These are phyloP conservation scores for Danielia oregonensis DNA, from an alignment of 805 yeast genomes.

Conservation along the genomic window DNA sequence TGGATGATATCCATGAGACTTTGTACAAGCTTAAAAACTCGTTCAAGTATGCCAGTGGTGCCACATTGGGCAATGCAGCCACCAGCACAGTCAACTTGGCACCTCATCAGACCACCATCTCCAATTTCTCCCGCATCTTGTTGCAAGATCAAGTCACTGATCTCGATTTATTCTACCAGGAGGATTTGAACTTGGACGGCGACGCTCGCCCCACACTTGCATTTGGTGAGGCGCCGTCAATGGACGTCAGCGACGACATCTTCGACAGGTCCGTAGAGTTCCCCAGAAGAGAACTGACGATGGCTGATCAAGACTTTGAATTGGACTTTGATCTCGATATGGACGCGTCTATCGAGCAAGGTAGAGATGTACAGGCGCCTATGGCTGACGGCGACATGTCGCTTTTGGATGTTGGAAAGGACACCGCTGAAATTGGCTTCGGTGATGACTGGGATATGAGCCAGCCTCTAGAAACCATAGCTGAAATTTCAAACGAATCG, in stretches of 20 bases:
- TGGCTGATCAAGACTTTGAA: conserved; percentile 44
- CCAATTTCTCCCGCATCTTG: conserved; percentile 56
- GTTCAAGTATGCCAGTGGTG: conserved; percentile 44
- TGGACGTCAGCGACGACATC: conserved; percentile 34
- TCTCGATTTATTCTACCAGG: conserved; percentile 66
- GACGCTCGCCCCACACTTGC: conserved; percentile 5
- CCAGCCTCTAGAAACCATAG: conserved; percentile 39
- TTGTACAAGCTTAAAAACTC: conserved; percentile 66
- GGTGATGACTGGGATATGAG: conserved; percentile 23
- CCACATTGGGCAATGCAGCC: conserved; percentile 20
- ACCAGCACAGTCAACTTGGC: conserved; percentile 53
- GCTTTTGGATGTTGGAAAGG: conserved; percentile 8
- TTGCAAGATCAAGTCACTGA: conserved; percentile 78
- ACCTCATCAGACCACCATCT: conserved; percentile 55
- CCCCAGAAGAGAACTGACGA: conserved; percentile 47
- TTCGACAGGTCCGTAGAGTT: conserved; percentile 63
- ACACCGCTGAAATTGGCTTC: not conserved
- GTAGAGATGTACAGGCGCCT: conserved; percentile 37
- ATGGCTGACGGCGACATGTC: conserved; percentile 17
- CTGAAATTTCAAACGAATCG: conserved; percentile 13
- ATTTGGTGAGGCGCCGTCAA: conserved; percentile 13
- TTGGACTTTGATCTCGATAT: conserved; percentile 43
- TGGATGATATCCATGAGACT: conserved; percentile 81
- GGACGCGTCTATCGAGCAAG: conserved; percentile 51
- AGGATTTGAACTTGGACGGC: conserved; percentile 44